Base-by-base conservation (phyloP, 139 green algal species). In the Diplosphaera chodatii region DNA sequence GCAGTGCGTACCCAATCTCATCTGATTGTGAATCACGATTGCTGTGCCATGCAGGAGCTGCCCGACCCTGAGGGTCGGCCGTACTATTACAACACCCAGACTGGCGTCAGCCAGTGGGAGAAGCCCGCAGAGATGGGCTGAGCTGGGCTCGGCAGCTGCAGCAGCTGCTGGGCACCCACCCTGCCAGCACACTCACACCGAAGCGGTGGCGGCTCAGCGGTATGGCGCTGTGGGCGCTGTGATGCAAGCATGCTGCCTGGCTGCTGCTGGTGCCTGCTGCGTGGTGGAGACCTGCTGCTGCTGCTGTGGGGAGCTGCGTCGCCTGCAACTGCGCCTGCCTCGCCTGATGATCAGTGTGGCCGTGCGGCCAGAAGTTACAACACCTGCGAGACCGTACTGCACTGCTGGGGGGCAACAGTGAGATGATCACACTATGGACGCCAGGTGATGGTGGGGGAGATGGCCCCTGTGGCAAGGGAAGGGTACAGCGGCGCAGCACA, bases 41-140 rank as follows among this genome's bases (percentile, higher is more conserved):
- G n/a, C n/a, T n/a, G n/a, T n/a, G 8, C 37, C 37, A 6, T 59
- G 48, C 48, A 59, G 48, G 48, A 59, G 48, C 80, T 90, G 69
- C 83, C 87, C 34, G 87, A 96, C 66, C 85, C 87, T 64, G 79
- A 94, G 72, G 84, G 84, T 28, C 77, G 90, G 1, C 82, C 84
- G 6, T 98, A 97, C 75, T 98, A 96, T 78, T 97, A 96, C 84
- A 97, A 97, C 85, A 84, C 80, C 10, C 62, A 80, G 69, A 97
- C 90, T 0, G 91, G 91, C 6, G 83, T 87, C 34, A 95, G 85
- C 65, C 90, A 96, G 83, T 97, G 92, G 92, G 91, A 96, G 75
- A 91, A 91, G 76, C 91, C 91, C 16, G 74, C 78, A 10, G 88
- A 92, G n/a, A 83, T 94, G 77, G 48, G 13, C 48, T 59, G 18